A percentile compares a stretch with the other conserved stretches of the same genome.
These are phyloP conservation scores for Exophiala calicioides DNA, from an alignment of 2,329 filamentous ascomycete species.

Conservation along the genomic window DNA sequence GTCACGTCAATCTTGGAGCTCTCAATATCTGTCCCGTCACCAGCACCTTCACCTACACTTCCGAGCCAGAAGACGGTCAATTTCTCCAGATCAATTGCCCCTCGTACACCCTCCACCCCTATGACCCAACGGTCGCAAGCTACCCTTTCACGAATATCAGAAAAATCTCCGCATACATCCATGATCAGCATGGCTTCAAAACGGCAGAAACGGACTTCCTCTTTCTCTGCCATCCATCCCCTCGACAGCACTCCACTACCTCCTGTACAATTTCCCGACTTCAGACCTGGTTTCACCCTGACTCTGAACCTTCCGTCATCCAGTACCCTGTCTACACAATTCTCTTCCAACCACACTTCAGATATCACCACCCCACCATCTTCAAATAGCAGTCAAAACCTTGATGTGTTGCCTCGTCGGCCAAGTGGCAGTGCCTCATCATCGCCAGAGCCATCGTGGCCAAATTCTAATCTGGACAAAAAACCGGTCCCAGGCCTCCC, in stretches of 20 bases:
- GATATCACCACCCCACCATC: neutral
- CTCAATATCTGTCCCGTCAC: constrained; percentile 13
- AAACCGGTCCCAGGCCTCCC: no score
- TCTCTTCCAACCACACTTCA: no score
- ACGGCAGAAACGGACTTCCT: constrained; percentile 4
- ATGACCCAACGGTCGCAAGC: constrained; percentile 22
- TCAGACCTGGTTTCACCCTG: neutral
- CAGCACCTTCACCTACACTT: constrained; percentile 15
- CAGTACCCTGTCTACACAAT: no score
- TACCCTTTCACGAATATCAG: constrained; percentile 28
- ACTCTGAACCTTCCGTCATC: no score
- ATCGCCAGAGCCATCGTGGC: neutral
- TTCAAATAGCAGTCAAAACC: no score
- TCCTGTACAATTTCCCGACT: neutral
- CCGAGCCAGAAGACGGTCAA: constrained; percentile 17
- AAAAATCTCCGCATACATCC: constrained; percentile 27
- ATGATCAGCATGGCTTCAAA: constrained; percentile 19
- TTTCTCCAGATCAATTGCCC: constrained; percentile 23
- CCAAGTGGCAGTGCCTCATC: neutral
- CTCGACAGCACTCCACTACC: constrained; percentile 11
- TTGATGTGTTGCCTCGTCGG: no score
- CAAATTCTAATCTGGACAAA: neutral
- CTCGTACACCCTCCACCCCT: constrained; percentile 15
- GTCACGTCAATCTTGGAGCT: constrained; percentile 17
- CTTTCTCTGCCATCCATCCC: constrained; percentile 14